Conservation (phyloP, 192 early-diverging fungal species). For the Entophlyctis luteolus region DNA sequence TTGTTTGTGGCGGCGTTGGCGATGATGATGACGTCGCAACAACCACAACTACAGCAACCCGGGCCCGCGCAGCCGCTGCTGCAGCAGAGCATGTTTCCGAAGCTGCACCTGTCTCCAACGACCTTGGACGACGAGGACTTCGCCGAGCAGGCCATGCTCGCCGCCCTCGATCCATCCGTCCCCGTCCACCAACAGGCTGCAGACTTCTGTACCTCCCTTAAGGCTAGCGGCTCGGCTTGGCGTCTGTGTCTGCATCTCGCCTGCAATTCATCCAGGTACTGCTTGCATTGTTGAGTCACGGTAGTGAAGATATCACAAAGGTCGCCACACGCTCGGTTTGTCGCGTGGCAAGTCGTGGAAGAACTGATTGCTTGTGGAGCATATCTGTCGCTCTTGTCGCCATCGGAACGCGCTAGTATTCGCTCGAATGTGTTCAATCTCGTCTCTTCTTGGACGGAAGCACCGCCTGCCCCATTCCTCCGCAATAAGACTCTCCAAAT, state of each 20-base stretch:
- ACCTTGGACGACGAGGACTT: constrained; percentile 5
- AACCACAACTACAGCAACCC: too few relatives aligned
- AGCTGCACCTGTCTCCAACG: too few relatives aligned
- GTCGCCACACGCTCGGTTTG: constrained; percentile 73
- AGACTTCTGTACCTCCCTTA: constrained; percentile 77
- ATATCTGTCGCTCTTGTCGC: constrained; percentile 19
- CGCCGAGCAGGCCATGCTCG: constrained; percentile 27
- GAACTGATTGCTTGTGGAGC: constrained; percentile 55
- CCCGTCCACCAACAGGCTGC: constrained; percentile 71
- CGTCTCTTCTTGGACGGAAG: constrained; percentile 35
- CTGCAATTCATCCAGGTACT: constrained; percentile 57
- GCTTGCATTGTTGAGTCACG: background rate
- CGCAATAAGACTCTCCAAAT: constrained; percentile 83
- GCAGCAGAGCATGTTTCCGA: too few relatives aligned
- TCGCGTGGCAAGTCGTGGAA: constrained; percentile 80
- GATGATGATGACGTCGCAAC: too few relatives aligned
- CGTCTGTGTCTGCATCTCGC: constrained; percentile 77
- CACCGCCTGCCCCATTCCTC: constrained; percentile 47
- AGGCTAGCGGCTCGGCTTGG: constrained; percentile 76
- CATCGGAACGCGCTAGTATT: constrained; percentile 28
- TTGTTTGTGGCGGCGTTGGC: too few relatives aligned
- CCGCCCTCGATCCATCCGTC: constrained; percentile 67
- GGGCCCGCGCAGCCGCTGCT: too few relatives aligned
- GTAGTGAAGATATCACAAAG: constrained; percentile 34
- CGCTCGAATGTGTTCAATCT: constrained; percentile 16